phyloP scores from a whole-genome alignment of 164 flowering plant genomes.

The Hamamelis virginiana region DNA sequence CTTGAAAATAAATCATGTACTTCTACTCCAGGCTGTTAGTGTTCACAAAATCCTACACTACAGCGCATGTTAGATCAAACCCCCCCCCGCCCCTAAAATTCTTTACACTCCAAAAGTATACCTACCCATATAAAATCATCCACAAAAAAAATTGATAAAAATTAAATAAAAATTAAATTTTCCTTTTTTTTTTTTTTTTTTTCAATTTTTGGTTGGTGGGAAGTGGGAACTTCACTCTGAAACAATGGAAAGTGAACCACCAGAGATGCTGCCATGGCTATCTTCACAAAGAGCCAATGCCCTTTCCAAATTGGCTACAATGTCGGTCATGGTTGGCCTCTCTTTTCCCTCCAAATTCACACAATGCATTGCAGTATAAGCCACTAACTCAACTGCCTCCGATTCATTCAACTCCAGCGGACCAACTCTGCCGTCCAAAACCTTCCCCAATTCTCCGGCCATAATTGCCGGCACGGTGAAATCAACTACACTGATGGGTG shows the following conservation, averaged over 20 bases:
- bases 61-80: slow-evolving; percentile 19
- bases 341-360: slow-evolving; percentile 90
- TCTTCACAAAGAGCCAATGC: slow-evolving; percentile 67
- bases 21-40: slow-evolving; percentile 18
- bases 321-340: slow-evolving; percentile 81
- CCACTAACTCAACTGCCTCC: slow-evolving; percentile 93
- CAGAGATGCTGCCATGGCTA: slow-evolving; percentile 84
- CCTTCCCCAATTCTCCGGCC: slow-evolving; percentile 54
- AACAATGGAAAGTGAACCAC: slow-evolving; percentile 45
- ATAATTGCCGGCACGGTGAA: slow-evolving; percentile 69
- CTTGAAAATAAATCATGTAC: slow-evolving; percentile 9
- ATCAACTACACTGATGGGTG: slow-evolving; percentile 76
- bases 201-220: neutral
- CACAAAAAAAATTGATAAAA: slow-evolving; percentile 10
- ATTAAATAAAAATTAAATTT: neutral
- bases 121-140: slow-evolving; percentile 8
- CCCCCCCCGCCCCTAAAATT: too few relatives aligned
- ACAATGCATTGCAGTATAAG: slow-evolving; percentile 84
- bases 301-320: slow-evolving; percentile 87
- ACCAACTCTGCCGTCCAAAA: slow-evolving; percentile 73
- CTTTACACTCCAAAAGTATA: slow-evolving; percentile 16
- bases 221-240: slow-evolving; percentile 35
- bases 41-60: slow-evolving; percentile 25
- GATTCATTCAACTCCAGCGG: slow-evolving; percentile 57
- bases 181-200: neutral